Percentiles rank a stretch among this genome's conserved stretches.
phyloP scores from a whole-genome alignment of 23 red algal species.

The Agarophyton chilense region DNA sequence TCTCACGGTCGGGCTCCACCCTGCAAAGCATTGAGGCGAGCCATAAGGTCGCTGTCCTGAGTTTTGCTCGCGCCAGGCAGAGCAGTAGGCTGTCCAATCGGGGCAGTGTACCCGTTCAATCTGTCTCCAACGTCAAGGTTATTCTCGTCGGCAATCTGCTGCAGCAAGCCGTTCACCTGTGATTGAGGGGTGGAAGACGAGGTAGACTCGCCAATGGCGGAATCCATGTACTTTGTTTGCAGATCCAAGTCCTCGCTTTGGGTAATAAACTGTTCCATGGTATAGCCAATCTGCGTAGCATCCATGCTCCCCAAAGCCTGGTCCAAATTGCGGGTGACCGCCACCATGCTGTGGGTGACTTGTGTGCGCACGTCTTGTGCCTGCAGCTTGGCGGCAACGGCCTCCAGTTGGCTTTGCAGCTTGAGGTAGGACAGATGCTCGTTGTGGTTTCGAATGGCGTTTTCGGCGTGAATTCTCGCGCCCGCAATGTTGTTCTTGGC shows the following conservation, averaged over 20 bases:
- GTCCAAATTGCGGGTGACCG: slow-evolving; percentile 76
- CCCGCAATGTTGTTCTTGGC: slow-evolving; percentile 88
- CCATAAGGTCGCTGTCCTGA: slow-evolving; percentile 42
- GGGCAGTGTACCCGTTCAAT: slow-evolving; percentile 32
- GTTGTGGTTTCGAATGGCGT: slow-evolving; percentile 87
- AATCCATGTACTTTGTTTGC: slow-evolving; percentile 82
- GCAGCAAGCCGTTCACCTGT: slow-evolving; percentile 86
- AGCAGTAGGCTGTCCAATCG: slow-evolving; percentile 41
- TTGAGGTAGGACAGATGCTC: slow-evolving; percentile 82
- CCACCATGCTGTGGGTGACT: slow-evolving; percentile 76
- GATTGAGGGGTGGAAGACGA: slow-evolving; percentile 77
- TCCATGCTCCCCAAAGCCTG: slow-evolving; percentile 89
- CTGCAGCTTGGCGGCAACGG: slow-evolving; percentile 90
- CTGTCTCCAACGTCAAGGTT: slow-evolving; percentile 73
- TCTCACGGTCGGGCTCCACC: slow-evolving; percentile 33
- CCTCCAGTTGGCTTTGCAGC: slow-evolving; percentile 87
- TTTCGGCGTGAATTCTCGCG: slow-evolving; percentile 94
- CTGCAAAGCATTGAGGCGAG: slow-evolving; percentile 42
- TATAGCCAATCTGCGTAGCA: slow-evolving; percentile 79
- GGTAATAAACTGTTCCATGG: slow-evolving; percentile 88
- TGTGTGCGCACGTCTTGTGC: slow-evolving; percentile 69
- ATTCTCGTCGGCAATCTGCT: slow-evolving; percentile 88
- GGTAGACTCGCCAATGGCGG: slow-evolving; percentile 74
- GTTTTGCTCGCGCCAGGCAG: background rate
- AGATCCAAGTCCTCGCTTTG: slow-evolving; percentile 93